Evolutionary conservation across 768 basidiomycete species (phyloP).

Genomic region (Podaxis mareebaensis): DNA sequence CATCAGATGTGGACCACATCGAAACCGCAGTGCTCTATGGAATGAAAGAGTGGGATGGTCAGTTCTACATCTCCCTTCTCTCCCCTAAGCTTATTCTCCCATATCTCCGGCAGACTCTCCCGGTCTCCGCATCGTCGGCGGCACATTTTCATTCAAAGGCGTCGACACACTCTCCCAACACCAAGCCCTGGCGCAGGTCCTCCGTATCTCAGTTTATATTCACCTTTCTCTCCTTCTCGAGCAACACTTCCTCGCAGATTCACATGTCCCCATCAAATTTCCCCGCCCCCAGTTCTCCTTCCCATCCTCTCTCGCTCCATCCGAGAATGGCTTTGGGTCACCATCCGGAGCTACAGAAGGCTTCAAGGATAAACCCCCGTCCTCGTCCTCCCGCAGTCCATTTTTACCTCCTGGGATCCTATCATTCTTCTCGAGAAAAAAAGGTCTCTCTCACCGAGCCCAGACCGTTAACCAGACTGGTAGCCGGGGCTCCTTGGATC

Average conservation of each 20-base stretch:
- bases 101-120: background rate
- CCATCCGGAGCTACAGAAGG: background rate
- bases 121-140: conserved; percentile 48
- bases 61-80: conserved; percentile 20
- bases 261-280: conserved; percentile 46
- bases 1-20: conserved; percentile 32
- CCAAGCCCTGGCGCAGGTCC: conserved; percentile 42
- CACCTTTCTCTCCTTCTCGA: conserved; percentile 63
- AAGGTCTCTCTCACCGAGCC: conserved; percentile 19
- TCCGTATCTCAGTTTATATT: conserved; percentile 53
- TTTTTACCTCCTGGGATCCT: conserved; percentile 42
- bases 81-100: background rate
- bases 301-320: conserved; percentile 26
- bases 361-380: background rate
- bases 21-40: conserved; percentile 46
- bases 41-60: conserved; percentile 52
- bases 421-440: conserved; percentile 38
- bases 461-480: conserved; percentile 25
- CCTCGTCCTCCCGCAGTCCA: conserved; percentile 26
- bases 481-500: conserved; percentile 42
- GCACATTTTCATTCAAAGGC: conserved; percentile 58
- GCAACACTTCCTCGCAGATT: conserved; percentile 55
- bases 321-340: background rate
- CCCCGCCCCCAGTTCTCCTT: conserved; percentile 32
- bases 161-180: conserved; percentile 43